Base-by-base conservation (phyloP, 176 grass and related monocot species). In the Chloris gayana region DNA sequence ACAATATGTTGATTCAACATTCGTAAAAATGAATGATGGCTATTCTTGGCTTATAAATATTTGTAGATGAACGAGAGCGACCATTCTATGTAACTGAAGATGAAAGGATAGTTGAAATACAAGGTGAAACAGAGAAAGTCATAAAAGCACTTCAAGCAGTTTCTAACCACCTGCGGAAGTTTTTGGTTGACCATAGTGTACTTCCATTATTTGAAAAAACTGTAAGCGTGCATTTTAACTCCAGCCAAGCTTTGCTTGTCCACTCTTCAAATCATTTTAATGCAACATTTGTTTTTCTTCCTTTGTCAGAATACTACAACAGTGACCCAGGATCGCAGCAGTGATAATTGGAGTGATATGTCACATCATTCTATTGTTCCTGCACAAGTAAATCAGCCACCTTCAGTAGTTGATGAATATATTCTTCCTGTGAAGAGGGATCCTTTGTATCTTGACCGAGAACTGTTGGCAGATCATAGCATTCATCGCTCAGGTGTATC, bases 61-160 rank as follows among this genome's bases (percentile, higher is more conserved):
- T 25, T 88, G 73, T 83, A 89, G 90, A 89, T 89, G 82, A 82
- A 51, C 63, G 65, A 80, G 88, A 95, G 32, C 81, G 89, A 44
- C 96, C 92, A 79, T 93, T 93, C 72, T 99, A 89, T 89, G 88
- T 89, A 67, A 83, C 65, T 38, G 83, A 92, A 62, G 96, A 99
- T 70, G 96, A 95, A 84, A 99, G 92, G 79, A 89, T 90, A 85
- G 92, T 99, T 77, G 96, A 99, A 76, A 99, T 99, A 89, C 96
- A 95, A 56, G 96, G 96, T 9, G 96, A 95, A 88, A 92, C 90
- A 74, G 79, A 85, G 76, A 99, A 91, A 79, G 96, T 93, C 70
- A 47, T 89, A 76, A 99, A 91, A 73, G 96, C 92, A 39, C 88
- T 99, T 70, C 85, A 89, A 91, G 88, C 90, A 45, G 92, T 95